Evolutionary conservation across 75 land plant genomes (phyloP), one percentile per base, ranked within the genome.

Genomic region (Selaginella moellendorffii): DNA sequence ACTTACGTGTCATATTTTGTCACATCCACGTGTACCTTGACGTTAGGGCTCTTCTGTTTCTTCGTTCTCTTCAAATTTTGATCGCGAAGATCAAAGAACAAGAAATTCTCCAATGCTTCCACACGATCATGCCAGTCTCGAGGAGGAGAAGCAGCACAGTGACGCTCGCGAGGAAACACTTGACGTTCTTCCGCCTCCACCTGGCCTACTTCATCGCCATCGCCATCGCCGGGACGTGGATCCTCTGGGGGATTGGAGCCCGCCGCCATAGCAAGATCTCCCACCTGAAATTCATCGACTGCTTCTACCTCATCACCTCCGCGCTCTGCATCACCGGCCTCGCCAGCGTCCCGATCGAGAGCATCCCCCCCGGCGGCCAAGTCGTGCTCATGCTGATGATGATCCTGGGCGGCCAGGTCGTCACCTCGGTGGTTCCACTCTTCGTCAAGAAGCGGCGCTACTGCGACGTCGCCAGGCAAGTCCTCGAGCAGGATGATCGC

Each of bases 291-390:
- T n/a, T 54, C 2, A 1, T 88, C 2, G 85, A 87, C 52, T 12
- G 75, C 31, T 62, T 82, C 42, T 90, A 78, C 78, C 81, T 62
- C 19, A 76, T 83, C 1, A 82, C 78, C 0, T 90, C 97, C 0
- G 83, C 97, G 1, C 25, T 58, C 2, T 79, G 86, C 9, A 75
- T 73, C 1, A 84, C 85, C 0, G 86, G 97, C 71, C 69, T 90
- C 75, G 65, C 68, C 22, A 69, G 73, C 1, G 81, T 90, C 0
- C 72, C 75, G 59, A 77, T 84, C 71, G 82, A 88, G 66, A 76
- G 62, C 28, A 77, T 86, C 56, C 72, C 96, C 20, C 56, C 70
- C 14, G 0, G 70, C 25, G 84, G 81, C 59, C 73, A 76, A 17
- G 0, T 76, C 10, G 65, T 76, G 14, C 9, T 90, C n/a, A 80